phyloP scores from a whole-genome alignment of 352 stramenopile species.

The Globisporangium cederbergense region DNA sequence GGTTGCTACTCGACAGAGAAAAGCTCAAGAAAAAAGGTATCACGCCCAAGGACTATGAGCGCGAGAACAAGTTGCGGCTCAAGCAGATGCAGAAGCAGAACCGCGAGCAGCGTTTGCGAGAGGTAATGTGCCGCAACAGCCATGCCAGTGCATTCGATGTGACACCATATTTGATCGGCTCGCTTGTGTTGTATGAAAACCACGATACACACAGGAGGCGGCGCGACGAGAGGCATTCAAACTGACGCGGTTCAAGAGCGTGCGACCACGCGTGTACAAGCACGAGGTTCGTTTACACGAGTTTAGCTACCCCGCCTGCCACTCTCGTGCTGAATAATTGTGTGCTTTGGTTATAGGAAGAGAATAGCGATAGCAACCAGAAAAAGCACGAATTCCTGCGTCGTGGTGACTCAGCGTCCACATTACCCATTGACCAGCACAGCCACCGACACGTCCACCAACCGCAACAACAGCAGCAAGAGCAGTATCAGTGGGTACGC shows the following conservation, averaged over 20 bases:
- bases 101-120: slow-evolving; percentile 38
- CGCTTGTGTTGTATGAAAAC: neutral
- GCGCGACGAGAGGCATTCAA: slow-evolving; percentile 52
- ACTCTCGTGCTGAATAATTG: neutral
- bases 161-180: neutral
- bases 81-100: slow-evolving; percentile 64
- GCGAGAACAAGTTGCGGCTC: slow-evolving; percentile 57
- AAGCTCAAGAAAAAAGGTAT: slow-evolving; percentile 53
- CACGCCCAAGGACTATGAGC: slow-evolving; percentile 56
- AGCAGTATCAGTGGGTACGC: slow-evolving; percentile 2
- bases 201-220: slow-evolving; percentile 25
- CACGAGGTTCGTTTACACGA: slow-evolving; percentile 23
- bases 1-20: slow-evolving; percentile 31
- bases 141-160: neutral
- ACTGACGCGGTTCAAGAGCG: slow-evolving; percentile 57
- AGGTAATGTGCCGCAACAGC: slow-evolving; percentile 22
- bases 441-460: slow-evolving; percentile 9
- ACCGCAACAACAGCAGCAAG: slow-evolving; percentile 14
- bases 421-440: slow-evolving; percentile 5
- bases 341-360: neutral
- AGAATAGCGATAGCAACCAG: slow-evolving; percentile 14
- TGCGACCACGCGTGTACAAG: slow-evolving; percentile 45
- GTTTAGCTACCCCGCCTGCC: neutral
- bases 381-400: slow-evolving; percentile 34
- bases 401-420: slow-evolving; percentile 18